Evolutionary conservation across 164 flowering plant species (phyloP).

Genomic region (Stephania japonica): DNA sequence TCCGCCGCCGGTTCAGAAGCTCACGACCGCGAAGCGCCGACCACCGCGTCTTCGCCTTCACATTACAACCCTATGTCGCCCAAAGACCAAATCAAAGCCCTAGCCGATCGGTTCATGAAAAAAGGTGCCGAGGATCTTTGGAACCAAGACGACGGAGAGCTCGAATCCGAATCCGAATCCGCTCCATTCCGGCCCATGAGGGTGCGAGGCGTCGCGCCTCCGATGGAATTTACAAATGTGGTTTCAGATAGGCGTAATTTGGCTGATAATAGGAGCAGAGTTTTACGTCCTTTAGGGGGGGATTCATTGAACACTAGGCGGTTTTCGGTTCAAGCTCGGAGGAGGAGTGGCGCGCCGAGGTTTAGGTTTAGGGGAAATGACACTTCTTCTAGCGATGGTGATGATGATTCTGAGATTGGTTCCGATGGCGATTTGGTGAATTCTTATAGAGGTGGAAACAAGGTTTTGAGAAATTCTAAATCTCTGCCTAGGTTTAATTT

Average conservation of each 20-base stretch:
- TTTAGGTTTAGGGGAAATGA: constrained; percentile 26
- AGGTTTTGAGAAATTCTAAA: constrained; percentile 12
- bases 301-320: constrained; percentile 21
- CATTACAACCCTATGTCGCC: constrained; percentile 48
- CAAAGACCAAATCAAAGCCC: constrained; percentile 56
- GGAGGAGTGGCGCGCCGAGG: constrained; percentile 13
- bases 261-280: not conserved
- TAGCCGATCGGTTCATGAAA: constrained; percentile 86
- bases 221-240: constrained; percentile 38
- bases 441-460: constrained; percentile 1
- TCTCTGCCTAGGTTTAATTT: constrained; percentile 25
- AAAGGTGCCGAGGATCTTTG: constrained; percentile 87
- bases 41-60: not conserved
- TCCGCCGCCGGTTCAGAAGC: not conserved
- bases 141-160: constrained; percentile 83
- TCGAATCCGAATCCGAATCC: constrained; percentile 21
- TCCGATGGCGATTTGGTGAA: constrained; percentile 10
- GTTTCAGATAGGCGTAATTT: constrained; percentile 17
- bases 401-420: constrained; percentile 28
- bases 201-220: constrained; percentile 12
- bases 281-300: not conserved
- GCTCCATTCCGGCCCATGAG: constrained; percentile 10
- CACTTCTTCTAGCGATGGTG: constrained; percentile 49
- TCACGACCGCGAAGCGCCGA: constrained; percentile 8
- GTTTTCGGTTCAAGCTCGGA: constrained; percentile 30